Base-by-base conservation (phyloP, 2,329 filamentous ascomycete species). In the Alternaria arborescens region DNA sequence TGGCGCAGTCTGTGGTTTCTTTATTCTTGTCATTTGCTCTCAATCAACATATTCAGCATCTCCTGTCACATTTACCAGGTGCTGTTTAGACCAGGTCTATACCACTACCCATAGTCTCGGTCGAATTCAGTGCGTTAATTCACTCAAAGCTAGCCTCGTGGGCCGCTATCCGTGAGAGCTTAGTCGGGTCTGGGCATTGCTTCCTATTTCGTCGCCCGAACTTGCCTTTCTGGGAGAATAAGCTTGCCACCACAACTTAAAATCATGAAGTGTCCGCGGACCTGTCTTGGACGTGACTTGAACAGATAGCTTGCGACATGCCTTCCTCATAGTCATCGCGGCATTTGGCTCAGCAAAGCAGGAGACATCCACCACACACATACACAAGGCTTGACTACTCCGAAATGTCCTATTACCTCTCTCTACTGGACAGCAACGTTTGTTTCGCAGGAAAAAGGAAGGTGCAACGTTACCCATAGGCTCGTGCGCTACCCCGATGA, bases 1-100 rank as follows among this genome's bases (percentile, higher is more conserved):
- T 64, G 74, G 73, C 73, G 74, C 72, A 71, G 73, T 70, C 66
- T 64, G 65, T 69, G 66, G 72, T 64, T 67, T 71, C 59, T 56
- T 63, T 70, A 60, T 67, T 65, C 52, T 58, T 55, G 55, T 65
- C 61, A 66, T 58, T 67, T 64, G 58, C 67, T 62, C 65, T 69
- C 55, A 59, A 54, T 59, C 67, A 65, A 68, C 69, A 72, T 75
- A 61, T 64, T 66, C 70, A 72, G 71, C 70, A 66, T 70, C 64
- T 71, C 67, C 66, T 67, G 67, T 70, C 67, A 67, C 66, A 62
- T 67, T 69, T 70, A 68, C 69, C 66, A 74, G 68, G 64, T 71
- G 71, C 70, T 60, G 68, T 74, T 72, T 73, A 72, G 71, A 73
- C 68, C 66, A 66, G 69, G 62, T 69, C 56, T 64, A 65, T 66